Conservation (phyloP, 805 yeast species). For the Candida sonorensis region DNA sequence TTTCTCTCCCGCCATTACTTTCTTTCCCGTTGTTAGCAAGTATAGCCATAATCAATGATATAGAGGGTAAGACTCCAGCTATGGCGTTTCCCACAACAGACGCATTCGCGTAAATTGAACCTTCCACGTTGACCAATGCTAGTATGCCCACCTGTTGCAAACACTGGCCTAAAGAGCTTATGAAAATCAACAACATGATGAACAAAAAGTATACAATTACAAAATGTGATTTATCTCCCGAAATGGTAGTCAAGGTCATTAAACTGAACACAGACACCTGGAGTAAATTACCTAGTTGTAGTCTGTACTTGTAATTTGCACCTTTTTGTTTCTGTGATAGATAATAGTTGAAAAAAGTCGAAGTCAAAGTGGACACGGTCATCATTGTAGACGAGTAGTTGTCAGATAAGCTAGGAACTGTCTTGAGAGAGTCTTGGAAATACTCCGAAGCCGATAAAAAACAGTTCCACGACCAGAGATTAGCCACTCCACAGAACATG, state of each 20-base stretch:
- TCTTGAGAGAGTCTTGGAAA: constrained; percentile 55
- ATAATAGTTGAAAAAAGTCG: constrained; percentile 51
- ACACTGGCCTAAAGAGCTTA: constrained; percentile 71
- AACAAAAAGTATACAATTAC: constrained; percentile 39
- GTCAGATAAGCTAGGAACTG: constrained; percentile 42
- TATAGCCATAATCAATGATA: constrained; percentile 55
- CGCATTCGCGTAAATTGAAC: constrained; percentile 76
- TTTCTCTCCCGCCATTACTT: constrained; percentile 19
- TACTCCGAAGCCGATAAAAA: constrained; percentile 81
- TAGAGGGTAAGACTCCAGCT: constrained; percentile 87
- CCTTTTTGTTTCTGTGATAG: constrained; percentile 62
- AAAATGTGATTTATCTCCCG: constrained; percentile 21
- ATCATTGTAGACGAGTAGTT: constrained; percentile 79
- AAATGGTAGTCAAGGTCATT: constrained; percentile 46
- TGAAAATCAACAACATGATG: constrained; percentile 55
- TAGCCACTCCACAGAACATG: constrained; percentile 63
- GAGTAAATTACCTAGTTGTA: constrained; percentile 51
- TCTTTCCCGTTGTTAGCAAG: constrained; percentile 13
- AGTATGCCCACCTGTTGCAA: constrained; percentile 84
- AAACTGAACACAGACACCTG: constrained; percentile 52
- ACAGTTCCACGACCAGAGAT: constrained; percentile 97
- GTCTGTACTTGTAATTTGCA: constrained; percentile 49
- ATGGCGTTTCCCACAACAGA: constrained; percentile 93
- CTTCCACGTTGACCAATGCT: constrained; percentile 76
- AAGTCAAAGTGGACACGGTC: constrained; percentile 72